phyloP scores from a whole-genome alignment of 2,329 filamentous ascomycete species.

The Arachnomyces sp. region DNA sequence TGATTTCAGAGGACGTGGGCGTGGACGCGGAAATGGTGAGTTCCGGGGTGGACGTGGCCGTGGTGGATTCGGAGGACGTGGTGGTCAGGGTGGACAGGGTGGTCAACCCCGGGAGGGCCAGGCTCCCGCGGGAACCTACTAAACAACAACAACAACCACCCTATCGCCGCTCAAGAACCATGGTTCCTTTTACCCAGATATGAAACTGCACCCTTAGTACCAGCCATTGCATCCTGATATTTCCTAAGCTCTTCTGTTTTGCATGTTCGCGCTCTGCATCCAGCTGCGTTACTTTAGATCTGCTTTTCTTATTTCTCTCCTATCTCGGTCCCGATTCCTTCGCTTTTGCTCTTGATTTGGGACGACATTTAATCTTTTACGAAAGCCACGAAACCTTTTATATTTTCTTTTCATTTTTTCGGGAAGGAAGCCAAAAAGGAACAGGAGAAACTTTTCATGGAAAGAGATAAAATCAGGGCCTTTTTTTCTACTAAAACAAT shows the following conservation, averaged over 20 bases:
- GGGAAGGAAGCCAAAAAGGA: no score
- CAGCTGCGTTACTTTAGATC: constrained; percentile 3
- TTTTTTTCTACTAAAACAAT: no score
- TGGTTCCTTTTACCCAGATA: no score
- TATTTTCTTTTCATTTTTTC: no score
- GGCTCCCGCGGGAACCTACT: constrained; percentile 14
- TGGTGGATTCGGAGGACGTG: constrained; percentile 23
- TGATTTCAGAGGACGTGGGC: constrained; percentile 30
- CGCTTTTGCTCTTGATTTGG: constrained; percentile 1
- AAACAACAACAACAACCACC: constrained; percentile 12
- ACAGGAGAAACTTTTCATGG: no score
- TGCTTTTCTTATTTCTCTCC: constrained; percentile 4
- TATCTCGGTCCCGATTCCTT: constrained; percentile 6
- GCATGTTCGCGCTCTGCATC: constrained; percentile 4
- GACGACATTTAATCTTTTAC: constrained; percentile 6
- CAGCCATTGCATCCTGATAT: no score
- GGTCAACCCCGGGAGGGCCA: not conserved
- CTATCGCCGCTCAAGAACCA: constrained; percentile 2
- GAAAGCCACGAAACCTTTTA: not conserved
- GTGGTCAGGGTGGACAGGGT: constrained; percentile 16
- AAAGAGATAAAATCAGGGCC: no score
- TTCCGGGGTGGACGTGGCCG: constrained; percentile 27
- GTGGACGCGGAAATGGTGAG: constrained; percentile 22
- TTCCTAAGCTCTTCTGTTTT: not conserved
- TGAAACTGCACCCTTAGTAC: no score